A percentile compares a stretch with the other conserved stretches of the same genome.
phyloP scores from a whole-genome alignment of 768 basidiomycete genomes.

The Russula lepida region DNA sequence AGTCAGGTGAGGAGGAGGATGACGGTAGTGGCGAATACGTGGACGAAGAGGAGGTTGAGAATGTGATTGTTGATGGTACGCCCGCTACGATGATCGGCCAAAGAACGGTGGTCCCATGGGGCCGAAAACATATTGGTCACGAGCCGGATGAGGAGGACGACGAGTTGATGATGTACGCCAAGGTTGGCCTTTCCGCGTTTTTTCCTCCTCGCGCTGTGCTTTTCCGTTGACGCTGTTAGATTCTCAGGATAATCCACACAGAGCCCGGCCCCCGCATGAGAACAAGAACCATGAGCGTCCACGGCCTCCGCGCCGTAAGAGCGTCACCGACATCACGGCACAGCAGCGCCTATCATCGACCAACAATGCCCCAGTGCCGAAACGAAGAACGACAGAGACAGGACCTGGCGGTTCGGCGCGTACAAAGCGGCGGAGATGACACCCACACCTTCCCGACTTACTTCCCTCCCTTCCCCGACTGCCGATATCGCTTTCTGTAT shows the following conservation, averaged over 20 bases:
- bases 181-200: conserved; percentile 34
- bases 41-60: conserved; percentile 21
- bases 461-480: not conserved
- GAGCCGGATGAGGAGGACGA: conserved; percentile 42
- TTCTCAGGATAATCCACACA: conserved; percentile 36
- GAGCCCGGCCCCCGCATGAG: conserved; percentile 29
- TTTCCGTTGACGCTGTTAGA: not conserved
- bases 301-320: conserved; percentile 2
- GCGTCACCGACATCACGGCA: conserved; percentile 4
- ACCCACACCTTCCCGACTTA: not conserved
- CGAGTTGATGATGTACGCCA: conserved; percentile 52
- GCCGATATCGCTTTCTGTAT: conserved; percentile 1
- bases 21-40: conserved; percentile 9
- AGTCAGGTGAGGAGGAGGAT: not conserved
- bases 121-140: conserved; percentile 14
- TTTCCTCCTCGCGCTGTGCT: conserved; percentile 1
- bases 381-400: conserved; percentile 5
- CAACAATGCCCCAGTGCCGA: not conserved
- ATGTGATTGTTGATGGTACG: not conserved
- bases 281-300: not conserved
- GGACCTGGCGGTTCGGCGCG: not conserved
- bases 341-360: conserved; percentile 2
- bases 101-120: conserved; percentile 6
- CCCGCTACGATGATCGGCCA: not conserved
- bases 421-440: conserved; percentile 12